phyloP scores from a whole-genome alignment of 257 asterid genomes.

The Agastache rugosa region DNA sequence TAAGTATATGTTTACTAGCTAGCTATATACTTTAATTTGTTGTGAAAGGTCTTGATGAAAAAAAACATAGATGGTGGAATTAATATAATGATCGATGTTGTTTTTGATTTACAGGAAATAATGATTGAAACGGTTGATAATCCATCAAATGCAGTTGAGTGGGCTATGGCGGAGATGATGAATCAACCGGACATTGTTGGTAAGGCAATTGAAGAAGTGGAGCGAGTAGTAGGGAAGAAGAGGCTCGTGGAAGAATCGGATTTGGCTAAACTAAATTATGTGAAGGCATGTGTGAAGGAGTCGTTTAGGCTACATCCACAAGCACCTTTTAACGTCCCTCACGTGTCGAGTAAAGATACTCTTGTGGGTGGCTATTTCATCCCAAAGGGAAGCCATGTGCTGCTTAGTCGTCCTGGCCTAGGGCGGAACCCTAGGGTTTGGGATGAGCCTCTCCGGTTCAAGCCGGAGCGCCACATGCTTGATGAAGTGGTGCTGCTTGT shows the following conservation, averaged over 20 bases:
- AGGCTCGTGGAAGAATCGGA: conserved; percentile 48
- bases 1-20: background rate
- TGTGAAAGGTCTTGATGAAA: too few species aligned
- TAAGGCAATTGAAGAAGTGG: conserved; percentile 33
- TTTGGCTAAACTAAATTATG: conserved; percentile 36
- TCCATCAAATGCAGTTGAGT: conserved; percentile 33
- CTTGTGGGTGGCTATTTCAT: conserved; percentile 41
- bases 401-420: conserved; percentile 41
- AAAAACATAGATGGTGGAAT: background rate
- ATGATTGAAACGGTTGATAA: conserved; percentile 37
- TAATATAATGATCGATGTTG: background rate
- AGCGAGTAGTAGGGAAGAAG: conserved; percentile 29
- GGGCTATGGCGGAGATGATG: conserved; percentile 42
- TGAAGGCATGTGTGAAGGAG: conserved; percentile 43
- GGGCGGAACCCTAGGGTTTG: conserved; percentile 49
- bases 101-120: conserved; percentile 33
- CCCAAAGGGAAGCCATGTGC: conserved; percentile 43
- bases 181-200: conserved; percentile 36
- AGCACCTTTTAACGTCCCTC: conserved; percentile 41
- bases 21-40: too few species aligned
- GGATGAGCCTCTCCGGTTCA: conserved; percentile 36
- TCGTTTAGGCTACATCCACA: conserved; percentile 42
- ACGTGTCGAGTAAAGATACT: conserved; percentile 31
- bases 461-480: conserved; percentile 39
- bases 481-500: conserved; percentile 3